Conservation (phyloP, 1,284 basidiomycete genomes). For the Puccinia triticina region DNA sequence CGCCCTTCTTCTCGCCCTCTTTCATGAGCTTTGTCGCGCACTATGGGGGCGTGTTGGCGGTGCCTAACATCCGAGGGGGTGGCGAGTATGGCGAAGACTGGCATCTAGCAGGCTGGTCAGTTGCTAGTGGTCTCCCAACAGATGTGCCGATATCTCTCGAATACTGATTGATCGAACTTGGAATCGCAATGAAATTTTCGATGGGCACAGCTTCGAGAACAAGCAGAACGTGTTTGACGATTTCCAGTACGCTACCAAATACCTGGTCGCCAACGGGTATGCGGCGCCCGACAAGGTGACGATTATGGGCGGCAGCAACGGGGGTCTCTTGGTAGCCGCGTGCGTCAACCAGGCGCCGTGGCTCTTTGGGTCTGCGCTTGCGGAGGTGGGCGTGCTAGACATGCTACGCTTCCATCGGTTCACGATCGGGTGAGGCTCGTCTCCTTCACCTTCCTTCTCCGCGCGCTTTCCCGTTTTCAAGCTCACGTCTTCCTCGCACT, state of each 20-base stretch:
- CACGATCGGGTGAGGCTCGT: conserved; percentile 66
- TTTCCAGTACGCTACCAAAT: conserved; percentile 72
- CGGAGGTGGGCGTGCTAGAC: conserved; percentile 80
- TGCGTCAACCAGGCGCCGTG: conserved; percentile 77
- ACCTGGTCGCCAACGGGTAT: conserved; percentile 72
- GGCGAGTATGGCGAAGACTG: conserved; percentile 76
- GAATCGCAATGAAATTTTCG: not conserved
- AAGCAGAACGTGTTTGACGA: conserved; percentile 75
- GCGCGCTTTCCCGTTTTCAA: not conserved
- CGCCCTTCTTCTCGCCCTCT: conserved; percentile 72
- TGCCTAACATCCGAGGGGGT: conserved; percentile 72
- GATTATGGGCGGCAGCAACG: conserved; percentile 76
- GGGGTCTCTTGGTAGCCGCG: conserved; percentile 76
- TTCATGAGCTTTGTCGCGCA: conserved; percentile 76
- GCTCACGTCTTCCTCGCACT: conserved; percentile 58
- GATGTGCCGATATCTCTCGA: conserved; percentile 23
- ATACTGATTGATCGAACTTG: not conserved
- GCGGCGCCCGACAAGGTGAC: conserved; percentile 73
- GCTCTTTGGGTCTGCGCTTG: conserved; percentile 76
- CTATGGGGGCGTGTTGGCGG: conserved; percentile 74
- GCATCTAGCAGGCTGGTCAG: conserved; percentile 57
- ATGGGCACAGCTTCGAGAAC: conserved; percentile 42
- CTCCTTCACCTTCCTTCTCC: not conserved
- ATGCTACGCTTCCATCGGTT: conserved; percentile 76
- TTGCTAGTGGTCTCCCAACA: conserved; percentile 36